Percentiles rank a stretch among this genome's conserved stretches.
Conservation (phyloP, 2,329 filamentous ascomycete genomes). For the Diplodia seriata region DNA sequence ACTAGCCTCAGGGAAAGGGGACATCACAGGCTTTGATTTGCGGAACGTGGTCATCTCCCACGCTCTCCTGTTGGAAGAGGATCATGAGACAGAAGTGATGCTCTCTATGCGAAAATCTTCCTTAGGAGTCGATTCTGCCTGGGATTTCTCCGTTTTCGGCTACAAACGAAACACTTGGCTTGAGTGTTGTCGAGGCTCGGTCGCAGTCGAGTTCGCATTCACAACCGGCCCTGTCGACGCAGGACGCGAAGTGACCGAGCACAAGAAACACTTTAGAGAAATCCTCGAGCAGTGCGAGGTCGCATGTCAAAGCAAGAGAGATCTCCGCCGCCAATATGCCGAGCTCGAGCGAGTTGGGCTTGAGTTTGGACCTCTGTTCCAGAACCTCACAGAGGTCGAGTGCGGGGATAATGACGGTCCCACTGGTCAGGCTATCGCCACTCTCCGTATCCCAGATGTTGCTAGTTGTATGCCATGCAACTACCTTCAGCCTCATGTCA, state of each 20-base stretch:
- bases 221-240: slow-evolving; percentile 7
- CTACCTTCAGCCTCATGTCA: slow-evolving; percentile 18
- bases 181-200: slow-evolving; percentile 16
- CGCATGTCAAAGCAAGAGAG: slow-evolving; percentile 14
- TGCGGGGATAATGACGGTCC: not conserved
- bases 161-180: slow-evolving; percentile 9
- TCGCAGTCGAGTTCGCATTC: slow-evolving; percentile 13
- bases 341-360: slow-evolving; percentile 22
- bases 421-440: slow-evolving; percentile 10
- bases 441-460: slow-evolving; percentile 7
- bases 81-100: slow-evolving; percentile 2
- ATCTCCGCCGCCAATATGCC: slow-evolving; percentile 18
- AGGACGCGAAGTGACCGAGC: not conserved
- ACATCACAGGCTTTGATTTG: slow-evolving; percentile 10
- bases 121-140: not conserved
- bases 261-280: slow-evolving; percentile 12
- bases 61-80: slow-evolving; percentile 13
- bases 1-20: not conserved
- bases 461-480: slow-evolving; percentile 8
- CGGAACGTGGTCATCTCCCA: slow-evolving; percentile 19
- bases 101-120: slow-evolving; percentile 19
- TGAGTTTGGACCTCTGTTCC: slow-evolving; percentile 16
- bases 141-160: slow-evolving; percentile 18
- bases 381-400: slow-evolving; percentile 20
- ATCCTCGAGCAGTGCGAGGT: slow-evolving; percentile 16